Evolutionary conservation across 1,139 yeast species (phyloP), one percentile per base, ranked within the genome.

Genomic region (Lodderomyces margitis): DNA sequence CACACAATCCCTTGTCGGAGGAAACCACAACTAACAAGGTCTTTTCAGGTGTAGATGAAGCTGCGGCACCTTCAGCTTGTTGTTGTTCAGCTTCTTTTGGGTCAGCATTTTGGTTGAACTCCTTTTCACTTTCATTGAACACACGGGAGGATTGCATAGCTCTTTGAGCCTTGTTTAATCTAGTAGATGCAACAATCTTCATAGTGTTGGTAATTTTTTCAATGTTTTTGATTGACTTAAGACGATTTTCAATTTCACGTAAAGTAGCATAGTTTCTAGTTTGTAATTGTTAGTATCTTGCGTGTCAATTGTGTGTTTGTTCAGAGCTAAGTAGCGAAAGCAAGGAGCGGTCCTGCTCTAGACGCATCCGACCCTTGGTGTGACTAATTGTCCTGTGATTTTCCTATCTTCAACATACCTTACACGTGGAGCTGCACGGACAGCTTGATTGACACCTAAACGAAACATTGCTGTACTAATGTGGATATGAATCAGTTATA

Each of bases 171-270:
- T 87, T 89, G 67, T 81, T 80, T 68, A 92, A 81, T 77, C 97
- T 87, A 57, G 98, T 92, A 37, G 98, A 91, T 41, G 98, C 98
- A 60, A 92, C 98, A 71, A 94, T 85, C 79, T 91, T 92, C 98
- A 92, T 92, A 69, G 98, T 92, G 76, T 92, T 92, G 75, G 98
- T 92, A 74, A 92, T 92, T 78, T 92, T 92, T 75, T 92, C 98
- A 68, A 92, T 92, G 80, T 92, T 92, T 79, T 91, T 92, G 68
- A 92, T 92, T 53, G 97, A 88, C 79, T 92, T 92, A 68, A 92
- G 83, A 78, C 98, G 95, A 70, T 80, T 86, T 78, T 92, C 98
- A 65, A 92, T 94, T 74, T 92, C 98, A 78, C 98, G 91, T 67
- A 92, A 81, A 58, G 98, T 92, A 63, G 98, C 98, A 79, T 88